These are phyloP conservation scores for Yamadazyma insecticola DNA, from an alignment of 805 yeast species.

Conservation along the genomic window DNA sequence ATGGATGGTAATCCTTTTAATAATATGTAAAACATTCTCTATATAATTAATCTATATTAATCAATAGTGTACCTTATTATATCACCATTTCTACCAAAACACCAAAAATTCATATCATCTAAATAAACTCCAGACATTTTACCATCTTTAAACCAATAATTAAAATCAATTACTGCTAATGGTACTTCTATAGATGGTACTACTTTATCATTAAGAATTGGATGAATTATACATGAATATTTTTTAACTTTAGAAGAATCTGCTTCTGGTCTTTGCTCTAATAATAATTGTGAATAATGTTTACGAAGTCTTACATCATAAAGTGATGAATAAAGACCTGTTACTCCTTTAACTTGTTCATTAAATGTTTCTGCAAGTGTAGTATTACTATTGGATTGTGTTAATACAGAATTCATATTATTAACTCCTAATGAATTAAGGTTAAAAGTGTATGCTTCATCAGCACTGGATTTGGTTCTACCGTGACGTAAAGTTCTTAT, in stretches of 20 bases:
- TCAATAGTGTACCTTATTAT: constrained; percentile 26
- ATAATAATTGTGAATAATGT: constrained; percentile 20
- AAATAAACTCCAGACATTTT: constrained; percentile 30
- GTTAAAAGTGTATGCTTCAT: constrained; percentile 2
- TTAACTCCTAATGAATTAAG: constrained; percentile 9
- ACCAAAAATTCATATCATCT: constrained; percentile 28
- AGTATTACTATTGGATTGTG: constrained; percentile 4
- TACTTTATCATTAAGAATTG: constrained; percentile 31
- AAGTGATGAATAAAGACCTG: constrained; percentile 29
- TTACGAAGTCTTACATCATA: constrained; percentile 30
- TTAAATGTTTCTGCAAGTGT: constrained; percentile 6
- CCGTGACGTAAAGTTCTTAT: constrained; percentile 3
- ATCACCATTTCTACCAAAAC: constrained; percentile 38
- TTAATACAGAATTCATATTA: constrained; percentile 22
- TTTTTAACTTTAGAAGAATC: constrained; percentile 6
- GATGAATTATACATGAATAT: constrained; percentile 26
- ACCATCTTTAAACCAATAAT: constrained; percentile 29
- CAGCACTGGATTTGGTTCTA: constrained; percentile 5
- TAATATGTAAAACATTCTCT: background rate
- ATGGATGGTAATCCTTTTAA: constrained; percentile 31
- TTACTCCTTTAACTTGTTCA: constrained; percentile 23
- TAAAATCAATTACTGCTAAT: constrained; percentile 26
- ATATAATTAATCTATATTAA: background rate
- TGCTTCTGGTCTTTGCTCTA: constrained; percentile 6
- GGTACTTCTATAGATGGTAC: constrained; percentile 39